A percentile compares a stretch with the other conserved stretches of the same genome.
phyloP scores from a whole-genome alignment of 192 early-diverging fungal species.

The Thamnidium elegans region DNA sequence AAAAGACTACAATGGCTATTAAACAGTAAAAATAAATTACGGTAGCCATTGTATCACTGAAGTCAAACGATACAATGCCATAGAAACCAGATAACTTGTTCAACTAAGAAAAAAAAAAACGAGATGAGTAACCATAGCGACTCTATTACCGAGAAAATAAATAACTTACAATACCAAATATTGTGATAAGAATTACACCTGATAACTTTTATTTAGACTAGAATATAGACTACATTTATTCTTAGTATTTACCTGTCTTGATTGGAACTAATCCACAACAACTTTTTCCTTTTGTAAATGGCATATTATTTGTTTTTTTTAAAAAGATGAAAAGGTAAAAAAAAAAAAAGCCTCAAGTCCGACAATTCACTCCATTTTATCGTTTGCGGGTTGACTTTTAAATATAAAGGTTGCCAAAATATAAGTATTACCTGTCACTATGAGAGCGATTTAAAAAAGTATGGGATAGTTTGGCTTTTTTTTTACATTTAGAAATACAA shows the following conservation, averaged over 20 bases:
- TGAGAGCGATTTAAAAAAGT: too few species aligned
- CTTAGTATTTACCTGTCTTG: conserved; percentile 16
- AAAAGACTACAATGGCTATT: conserved; percentile 21
- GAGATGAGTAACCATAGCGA: background rate
- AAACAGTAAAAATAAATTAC: conserved; percentile 31
- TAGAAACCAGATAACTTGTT: conserved; percentile 40
- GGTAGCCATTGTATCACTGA: conserved; percentile 20
- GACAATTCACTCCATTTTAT: too few species aligned
- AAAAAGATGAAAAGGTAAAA: too few species aligned
- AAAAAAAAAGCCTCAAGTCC: too few species aligned
- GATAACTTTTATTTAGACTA: too few species aligned
- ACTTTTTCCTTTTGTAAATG: conserved; percentile 2
- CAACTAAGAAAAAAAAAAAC: conserved; percentile 15
- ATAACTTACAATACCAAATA: conserved; percentile 26
- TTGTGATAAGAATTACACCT: conserved; percentile 17
- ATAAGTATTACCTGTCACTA: too few species aligned
- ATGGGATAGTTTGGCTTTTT: too few species aligned
- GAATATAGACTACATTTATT: background rate
- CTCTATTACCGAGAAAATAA: background rate
- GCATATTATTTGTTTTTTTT: background rate
- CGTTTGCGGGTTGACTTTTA: too few species aligned
- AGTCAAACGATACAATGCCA: conserved; percentile 35
- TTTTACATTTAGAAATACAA: too few species aligned
- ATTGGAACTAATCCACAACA: conserved; percentile 18
- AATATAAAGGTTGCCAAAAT: too few species aligned